Percentiles rank a stretch among this genome's conserved stretches.
phyloP scores from a whole-genome alignment of 176 grass and related monocot genomes.

The Eragrostis curvula region DNA sequence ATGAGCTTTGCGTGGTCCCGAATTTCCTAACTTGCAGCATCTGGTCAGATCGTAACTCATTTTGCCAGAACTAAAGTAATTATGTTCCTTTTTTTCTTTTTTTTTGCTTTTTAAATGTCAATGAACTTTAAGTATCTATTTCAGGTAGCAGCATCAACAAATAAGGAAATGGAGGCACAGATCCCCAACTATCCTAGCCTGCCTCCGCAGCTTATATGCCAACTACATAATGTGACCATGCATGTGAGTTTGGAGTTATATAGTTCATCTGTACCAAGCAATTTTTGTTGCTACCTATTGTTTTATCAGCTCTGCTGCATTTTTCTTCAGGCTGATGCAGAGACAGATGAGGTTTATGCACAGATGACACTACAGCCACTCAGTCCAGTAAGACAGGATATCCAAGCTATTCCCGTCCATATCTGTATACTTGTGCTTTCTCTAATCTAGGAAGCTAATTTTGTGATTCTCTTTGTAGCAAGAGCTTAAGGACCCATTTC shows the following conservation, averaged over 20 bases:
- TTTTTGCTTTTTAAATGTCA: not conserved
- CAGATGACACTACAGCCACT: constrained; percentile 96
- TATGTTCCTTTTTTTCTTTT: not conserved
- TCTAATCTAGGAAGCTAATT: constrained; percentile 18
- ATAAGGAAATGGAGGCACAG: constrained; percentile 92
- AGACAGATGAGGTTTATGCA: constrained; percentile 94
- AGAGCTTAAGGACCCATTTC: constrained; percentile 92
- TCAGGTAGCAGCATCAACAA: constrained; percentile 89
- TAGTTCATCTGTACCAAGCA: not conserved
- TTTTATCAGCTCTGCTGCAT: constrained; percentile 28
- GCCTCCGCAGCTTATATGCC: constrained; percentile 91
- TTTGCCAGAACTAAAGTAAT: not conserved
- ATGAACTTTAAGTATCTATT: constrained; percentile 26
- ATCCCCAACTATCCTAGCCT: constrained; percentile 91
- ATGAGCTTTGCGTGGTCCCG: constrained; percentile 25
- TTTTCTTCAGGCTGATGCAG: constrained; percentile 82
- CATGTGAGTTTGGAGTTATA: constrained; percentile 70
- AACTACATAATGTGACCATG: constrained; percentile 97
- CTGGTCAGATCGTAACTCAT: constrained; percentile 15
- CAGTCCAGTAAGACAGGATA: constrained; percentile 63
- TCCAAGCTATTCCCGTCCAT: constrained; percentile 24
- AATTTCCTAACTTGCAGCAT: not conserved
- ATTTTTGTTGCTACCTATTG: constrained; percentile 7
- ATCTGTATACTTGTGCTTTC: constrained; percentile 5
- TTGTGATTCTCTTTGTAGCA: constrained; percentile 53